Evolutionary conservation across 257 asterid species (phyloP), one percentile per base, ranked within the genome.

Genomic region (Ophiorrhiza pumila): DNA sequence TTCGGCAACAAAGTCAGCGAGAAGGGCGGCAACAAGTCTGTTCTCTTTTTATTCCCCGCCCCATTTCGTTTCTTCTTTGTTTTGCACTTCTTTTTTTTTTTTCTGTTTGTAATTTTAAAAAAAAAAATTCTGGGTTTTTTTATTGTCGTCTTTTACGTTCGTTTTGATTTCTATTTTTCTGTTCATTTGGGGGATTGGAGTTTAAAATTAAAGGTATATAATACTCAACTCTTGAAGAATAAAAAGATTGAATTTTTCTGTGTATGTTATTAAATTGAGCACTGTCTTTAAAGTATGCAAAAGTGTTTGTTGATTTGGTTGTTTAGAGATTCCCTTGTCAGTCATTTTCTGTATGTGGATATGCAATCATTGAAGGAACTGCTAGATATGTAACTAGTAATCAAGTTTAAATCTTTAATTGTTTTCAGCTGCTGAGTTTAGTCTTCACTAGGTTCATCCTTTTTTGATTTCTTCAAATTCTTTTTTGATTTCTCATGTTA

Each of bases 21-120:
- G 64, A 85, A 84, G 58, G 99, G 99, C 20, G 99, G 99, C 52
- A 91, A 94, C 90, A 94, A 85, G 97, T 94, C 52, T 45, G 94
- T 83, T 53, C 32, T 7, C 37, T 34, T 42, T 61, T 0, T 4
- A 13, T 18, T 31, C 56, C 15, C 11, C 27, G 2, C 22, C 34
- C 32, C 12, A 15, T 34, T 72, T 68, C 61, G 73, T 53, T 73
- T 71, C 31, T 70, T 46, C 27, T 62, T 43, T 50, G 15, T 20
- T 46, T 10, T 45, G 23, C 8, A 12, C 15, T 45, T 15, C 7
- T 27, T 43, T 9, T 20, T 37, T 39, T 23, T 39, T 27, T 27
- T 9, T 13, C 10, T 5, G 14, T 60, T 13, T 17, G 7, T 14
- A 10, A 14, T 52, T 49, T 15, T 43, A 43, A 15, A 43, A 10